Base-by-base conservation (phyloP, 1,284 basidiomycete species). In the Heliocybe sulcata region DNA sequence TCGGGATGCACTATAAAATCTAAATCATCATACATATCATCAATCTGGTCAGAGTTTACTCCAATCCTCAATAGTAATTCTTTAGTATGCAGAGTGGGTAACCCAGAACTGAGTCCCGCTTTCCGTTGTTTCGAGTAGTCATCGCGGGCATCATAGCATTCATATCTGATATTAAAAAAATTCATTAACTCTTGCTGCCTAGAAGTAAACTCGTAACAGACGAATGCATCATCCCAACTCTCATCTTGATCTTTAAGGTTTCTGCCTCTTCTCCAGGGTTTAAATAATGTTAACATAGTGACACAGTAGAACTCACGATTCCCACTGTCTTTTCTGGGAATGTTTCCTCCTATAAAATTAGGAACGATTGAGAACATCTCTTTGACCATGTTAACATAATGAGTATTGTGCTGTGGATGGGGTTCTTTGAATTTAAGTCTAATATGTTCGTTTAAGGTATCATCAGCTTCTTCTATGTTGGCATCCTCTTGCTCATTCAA, bases 101-200 rank as follows among this genome's bases (percentile, higher is more conserved):
- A 9, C 3, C 38, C 25, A 3, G 38, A 12, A 26, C 12, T 22
- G 12, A 31, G 6, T 50, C 25, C 53, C 29, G 16, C n/a, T 27
- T 48, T 35, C 8, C 16, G 14, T 4, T 20, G 26, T 16, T 31
- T 3, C 2, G 12, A 31, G 54, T 42, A 66, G 51, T 66, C 63
- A 55, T 66, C 59, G 12, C 29, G 29, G 12, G 29, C 29, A 31
- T 31, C 29, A 31, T 31, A 51, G 42, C 63, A 65, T 54, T 65
- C 62, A 57, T 66, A 63, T n/a, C 51, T 50, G 2, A 65, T 51
- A 38, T 66, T 47, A 27, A 64, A 60, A 45, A 54, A 55, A 4
- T 57, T 57, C 57, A 64, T 62, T 1, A 60, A 22, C 11, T 61
- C 50, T 25, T 9, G 2, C n/a, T 60, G 53, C 11, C 57, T 19